Evolutionary conservation across 208 protist genomes (phyloP).

Genomic region (Leishmania turanica): DNA sequence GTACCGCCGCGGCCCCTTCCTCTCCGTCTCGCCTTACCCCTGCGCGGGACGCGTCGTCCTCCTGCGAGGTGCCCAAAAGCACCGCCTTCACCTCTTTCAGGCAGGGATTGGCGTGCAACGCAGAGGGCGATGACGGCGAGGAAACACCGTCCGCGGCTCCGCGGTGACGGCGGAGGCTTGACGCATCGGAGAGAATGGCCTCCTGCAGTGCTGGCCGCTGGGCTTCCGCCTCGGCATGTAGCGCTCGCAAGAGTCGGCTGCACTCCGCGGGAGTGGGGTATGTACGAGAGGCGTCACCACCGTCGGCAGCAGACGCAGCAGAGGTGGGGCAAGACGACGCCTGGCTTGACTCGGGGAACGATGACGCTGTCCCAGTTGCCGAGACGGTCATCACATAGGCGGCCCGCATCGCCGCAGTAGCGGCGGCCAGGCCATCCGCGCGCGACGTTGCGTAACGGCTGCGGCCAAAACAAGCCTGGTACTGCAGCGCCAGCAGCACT

Average conservation of each 20-base stretch:
- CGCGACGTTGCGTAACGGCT: slow-evolving; percentile 26
- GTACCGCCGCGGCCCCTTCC: not conserved
- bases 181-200: slow-evolving; percentile 7
- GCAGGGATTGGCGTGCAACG: not conserved
- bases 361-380: not conserved
- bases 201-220: slow-evolving; percentile 6
- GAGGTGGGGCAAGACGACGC: not conserved
- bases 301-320: not conserved
- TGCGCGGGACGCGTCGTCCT: not conserved
- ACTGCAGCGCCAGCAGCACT: slow-evolving; percentile 45
- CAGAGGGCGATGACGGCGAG: not conserved
- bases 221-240: slow-evolving; percentile 5
- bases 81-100: slow-evolving; percentile 30
- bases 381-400: slow-evolving; percentile 20
- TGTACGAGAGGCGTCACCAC: not conserved
- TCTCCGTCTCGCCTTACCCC: no score
- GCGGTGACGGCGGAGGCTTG: not conserved
- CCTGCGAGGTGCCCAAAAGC: not conserved
- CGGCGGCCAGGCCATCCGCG: slow-evolving; percentile 3
- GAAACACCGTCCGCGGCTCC: not conserved
- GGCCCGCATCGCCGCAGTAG: slow-evolving; percentile 14
- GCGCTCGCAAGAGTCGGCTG: not conserved
- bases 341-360: not conserved
- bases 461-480: slow-evolving; percentile 22
- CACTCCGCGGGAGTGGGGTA: not conserved